These are phyloP conservation scores for Aspergillus pseudoterreus DNA, from an alignment of 2,329 filamentous ascomycete species.

Conservation along the genomic window DNA sequence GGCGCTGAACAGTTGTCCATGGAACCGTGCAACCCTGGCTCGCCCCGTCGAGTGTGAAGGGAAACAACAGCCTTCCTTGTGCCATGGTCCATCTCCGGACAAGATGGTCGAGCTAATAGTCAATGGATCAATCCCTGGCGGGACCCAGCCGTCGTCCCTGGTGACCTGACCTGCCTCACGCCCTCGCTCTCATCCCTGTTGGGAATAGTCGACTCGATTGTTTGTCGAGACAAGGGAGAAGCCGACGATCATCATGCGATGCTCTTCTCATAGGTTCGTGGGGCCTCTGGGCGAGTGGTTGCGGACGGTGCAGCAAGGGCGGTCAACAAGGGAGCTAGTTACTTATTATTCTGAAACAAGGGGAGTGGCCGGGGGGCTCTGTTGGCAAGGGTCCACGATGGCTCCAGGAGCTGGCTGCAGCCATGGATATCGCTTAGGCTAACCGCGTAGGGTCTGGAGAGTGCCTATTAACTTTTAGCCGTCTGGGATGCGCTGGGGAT, in stretches of 20 bases:
- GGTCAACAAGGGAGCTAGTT: neutral
- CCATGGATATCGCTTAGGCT: neutral
- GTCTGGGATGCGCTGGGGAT: neutral
- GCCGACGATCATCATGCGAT: no score
- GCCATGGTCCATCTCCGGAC: no score
- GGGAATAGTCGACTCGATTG: no score
- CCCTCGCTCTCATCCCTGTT: no score
- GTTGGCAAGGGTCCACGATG: neutral
- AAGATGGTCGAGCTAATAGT: no score
- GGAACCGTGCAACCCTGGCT: slow-evolving; percentile 9
- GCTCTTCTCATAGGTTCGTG: no score
- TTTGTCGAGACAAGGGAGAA: no score
- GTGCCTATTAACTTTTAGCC: neutral
- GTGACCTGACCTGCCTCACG: no score
- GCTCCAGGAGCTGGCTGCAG: neutral
- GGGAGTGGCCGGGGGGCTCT: neutral
- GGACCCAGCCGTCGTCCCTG: no score
- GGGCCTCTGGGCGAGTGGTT: no score
- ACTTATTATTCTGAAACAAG: neutral
- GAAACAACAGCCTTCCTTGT: no score
- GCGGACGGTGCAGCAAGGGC: neutral
- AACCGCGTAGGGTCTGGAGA: neutral
- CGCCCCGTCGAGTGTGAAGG: neutral
- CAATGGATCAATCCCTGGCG: no score
- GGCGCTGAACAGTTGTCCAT: slow-evolving; percentile 7